Conservation (phyloP, 2,329 filamentous ascomycete species). For the Cytospora piceicola region DNA sequence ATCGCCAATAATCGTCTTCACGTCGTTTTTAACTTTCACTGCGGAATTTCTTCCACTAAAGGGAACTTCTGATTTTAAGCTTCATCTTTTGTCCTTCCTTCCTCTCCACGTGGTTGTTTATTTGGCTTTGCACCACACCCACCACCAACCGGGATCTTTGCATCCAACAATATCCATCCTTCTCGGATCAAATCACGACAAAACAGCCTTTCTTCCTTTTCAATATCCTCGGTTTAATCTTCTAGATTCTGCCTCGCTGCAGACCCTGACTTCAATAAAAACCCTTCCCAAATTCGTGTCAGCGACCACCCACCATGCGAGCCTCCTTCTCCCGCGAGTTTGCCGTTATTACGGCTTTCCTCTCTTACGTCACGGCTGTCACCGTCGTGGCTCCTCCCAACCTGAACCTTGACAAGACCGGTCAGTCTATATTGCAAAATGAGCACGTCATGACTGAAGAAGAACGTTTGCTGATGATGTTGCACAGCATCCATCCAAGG, state of each 20-base stretch:
- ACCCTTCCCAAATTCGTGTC: not conserved
- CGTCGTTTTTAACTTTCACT: not conserved
- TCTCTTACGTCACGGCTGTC: conserved; percentile 33
- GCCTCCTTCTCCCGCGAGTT: conserved; percentile 31
- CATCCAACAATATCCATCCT: not conserved
- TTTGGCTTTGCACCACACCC: not conserved
- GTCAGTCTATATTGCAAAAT: conserved; percentile 36
- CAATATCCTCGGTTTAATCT: not conserved
- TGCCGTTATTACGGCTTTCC: conserved; percentile 27
- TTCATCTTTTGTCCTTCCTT: not conserved
- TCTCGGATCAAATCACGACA: not conserved
- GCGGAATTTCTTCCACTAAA: conserved; percentile 4
- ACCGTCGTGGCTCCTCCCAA: conserved; percentile 35
- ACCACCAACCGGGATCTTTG: not conserved
- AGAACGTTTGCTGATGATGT: conserved; percentile 29
- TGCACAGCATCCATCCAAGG: conserved; percentile 61
- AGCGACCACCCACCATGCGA: not conserved
- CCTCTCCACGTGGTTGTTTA: conserved; percentile 12
- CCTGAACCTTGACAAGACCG: conserved; percentile 44
- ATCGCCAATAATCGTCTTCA: conserved; percentile 6
- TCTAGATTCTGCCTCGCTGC: not conserved
- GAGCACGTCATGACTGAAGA: not conserved
- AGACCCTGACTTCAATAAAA: not conserved
- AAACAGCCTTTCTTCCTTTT: not conserved
- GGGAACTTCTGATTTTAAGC: conserved; percentile 2